Conservation (phyloP, 208 protist species). For the Leptomonas seymouri region DNA sequence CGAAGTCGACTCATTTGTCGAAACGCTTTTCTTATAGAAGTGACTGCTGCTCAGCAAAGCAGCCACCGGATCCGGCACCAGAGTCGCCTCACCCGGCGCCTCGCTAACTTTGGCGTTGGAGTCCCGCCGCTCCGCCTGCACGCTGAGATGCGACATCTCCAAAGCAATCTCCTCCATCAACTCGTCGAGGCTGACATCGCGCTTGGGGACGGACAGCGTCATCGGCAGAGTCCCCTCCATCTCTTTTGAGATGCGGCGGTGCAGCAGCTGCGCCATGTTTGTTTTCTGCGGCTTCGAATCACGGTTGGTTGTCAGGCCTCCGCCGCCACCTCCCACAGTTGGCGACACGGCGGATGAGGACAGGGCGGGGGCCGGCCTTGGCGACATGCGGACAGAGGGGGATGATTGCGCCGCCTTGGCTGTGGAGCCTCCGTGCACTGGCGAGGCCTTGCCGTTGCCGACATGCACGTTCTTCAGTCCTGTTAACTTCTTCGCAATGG, state of each 20-base stretch:
- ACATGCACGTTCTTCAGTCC: conserved; percentile 31
- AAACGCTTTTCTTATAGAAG: conserved; percentile 50
- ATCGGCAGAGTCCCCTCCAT: conserved; percentile 4
- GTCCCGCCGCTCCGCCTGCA: conserved; percentile 25
- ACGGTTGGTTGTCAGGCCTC: background rate
- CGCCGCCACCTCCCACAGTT: background rate
- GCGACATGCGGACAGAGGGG: background rate
- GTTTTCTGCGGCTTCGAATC: conserved; percentile 15
- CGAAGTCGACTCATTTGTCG: background rate
- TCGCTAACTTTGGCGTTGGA: background rate
- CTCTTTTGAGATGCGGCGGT: conserved; percentile 12
- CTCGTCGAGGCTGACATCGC: conserved; percentile 61
- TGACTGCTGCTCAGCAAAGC: conserved; percentile 66
- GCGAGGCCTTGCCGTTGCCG: conserved; percentile 18
- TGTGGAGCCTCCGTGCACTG: background rate
- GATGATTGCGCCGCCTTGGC: conserved; percentile 16
- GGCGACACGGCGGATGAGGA: background rate
- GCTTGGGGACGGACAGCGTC: conserved; percentile 10
- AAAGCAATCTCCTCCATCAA: conserved; percentile 77
- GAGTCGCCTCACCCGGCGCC: background rate
- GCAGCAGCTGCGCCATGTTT: conserved; percentile 3
- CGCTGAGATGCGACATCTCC: conserved; percentile 62
- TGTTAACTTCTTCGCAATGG: conserved; percentile 23
- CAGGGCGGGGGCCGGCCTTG: background rate
- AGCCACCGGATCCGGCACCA: conserved; percentile 36